Conservation (phyloP, 352 stramenopile genomes). For the Globisporangium heterothallicum region DNA sequence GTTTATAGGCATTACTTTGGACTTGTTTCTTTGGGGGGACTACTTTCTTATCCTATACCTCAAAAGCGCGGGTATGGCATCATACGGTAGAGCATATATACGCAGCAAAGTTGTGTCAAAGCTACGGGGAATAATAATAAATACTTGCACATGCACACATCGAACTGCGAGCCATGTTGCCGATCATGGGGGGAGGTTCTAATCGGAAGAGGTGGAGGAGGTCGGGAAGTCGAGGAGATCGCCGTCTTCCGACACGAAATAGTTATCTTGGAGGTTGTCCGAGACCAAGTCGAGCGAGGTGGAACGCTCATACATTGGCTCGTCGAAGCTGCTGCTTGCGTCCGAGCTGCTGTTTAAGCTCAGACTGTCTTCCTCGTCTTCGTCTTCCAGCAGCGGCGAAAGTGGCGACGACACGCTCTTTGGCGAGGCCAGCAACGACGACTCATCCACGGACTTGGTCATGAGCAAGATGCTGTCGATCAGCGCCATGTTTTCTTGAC, state of each 20-base stretch:
- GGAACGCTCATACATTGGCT: slow-evolving; percentile 23
- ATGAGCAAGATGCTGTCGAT: slow-evolving; percentile 77
- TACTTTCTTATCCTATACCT: neutral
- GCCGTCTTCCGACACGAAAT: slow-evolving; percentile 61
- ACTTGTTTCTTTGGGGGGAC: neutral
- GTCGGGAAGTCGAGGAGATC: slow-evolving; percentile 60
- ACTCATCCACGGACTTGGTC: slow-evolving; percentile 63
- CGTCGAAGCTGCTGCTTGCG: slow-evolving; percentile 19
- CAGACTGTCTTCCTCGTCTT: slow-evolving; percentile 35
- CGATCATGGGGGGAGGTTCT: slow-evolving; percentile 2
- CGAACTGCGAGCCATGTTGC: slow-evolving; percentile 6
- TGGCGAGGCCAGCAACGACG: slow-evolving; percentile 45
- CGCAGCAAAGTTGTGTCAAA: slow-evolving; percentile 5
- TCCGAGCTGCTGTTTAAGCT: slow-evolving; percentile 10
- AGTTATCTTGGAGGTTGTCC: slow-evolving; percentile 70
- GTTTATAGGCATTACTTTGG: slow-evolving; percentile 5
- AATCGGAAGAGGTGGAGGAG: slow-evolving; percentile 12
- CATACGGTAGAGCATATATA: slow-evolving; percentile 10
- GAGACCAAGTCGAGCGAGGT: slow-evolving; percentile 62
- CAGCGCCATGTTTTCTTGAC: slow-evolving; percentile 57
- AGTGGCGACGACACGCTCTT: slow-evolving; percentile 59
- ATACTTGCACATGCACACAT: slow-evolving; percentile 21
- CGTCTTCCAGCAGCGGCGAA: slow-evolving; percentile 34
- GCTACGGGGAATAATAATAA: slow-evolving; percentile 22
- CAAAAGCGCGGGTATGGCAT: neutral